Evolutionary conservation across 441 rosid species (phyloP), one percentile per base, ranked within the genome.

Genomic region (Syzygium malaccense): DNA sequence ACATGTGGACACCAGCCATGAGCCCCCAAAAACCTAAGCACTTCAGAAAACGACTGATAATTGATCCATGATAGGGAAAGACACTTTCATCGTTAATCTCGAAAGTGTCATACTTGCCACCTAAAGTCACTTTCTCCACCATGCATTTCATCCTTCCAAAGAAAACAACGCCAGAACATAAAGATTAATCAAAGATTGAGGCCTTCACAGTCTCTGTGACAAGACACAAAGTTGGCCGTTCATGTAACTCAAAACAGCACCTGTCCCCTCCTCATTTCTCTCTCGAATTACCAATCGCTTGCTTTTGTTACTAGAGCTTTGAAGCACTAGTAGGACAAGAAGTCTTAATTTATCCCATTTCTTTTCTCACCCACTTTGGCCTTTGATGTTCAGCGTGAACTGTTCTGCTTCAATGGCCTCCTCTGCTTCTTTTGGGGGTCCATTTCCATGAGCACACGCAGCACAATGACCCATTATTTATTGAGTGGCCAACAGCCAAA

Each of bases 31-130:
- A 75, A 75, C 83, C 83, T 75, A 75, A 75, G 80, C 80, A 71
- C 80, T 71, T 14, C 83, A 75, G 91, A 89, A 90, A 88, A 83
- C 88, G 88, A 86, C 87, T 66, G 92, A 92, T 91, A 88, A 90
- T 89, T 88, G 91, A 89, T 86, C 86, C 91, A 87, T 89, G 96
- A 94, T 89, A 92, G 92, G 87, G 95, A 92, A 92, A 94, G 93
- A 91, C 95, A 95, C 93, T 92, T 92, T 89, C 94, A 92, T 94
- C 94, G 95, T 93, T 92, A 93, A 89, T 89, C 94, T 89, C 93
- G 90, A 93, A 92, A 93, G 94, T 87, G 51, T 75, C 49, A 41
- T 37, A 25, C 51, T 88, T 75, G 87, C 62, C 78, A 85, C 19
- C 11, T 92, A 90, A 91, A 92, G 51, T 75, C 83, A 23, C 88